phyloP scores from a whole-genome alignment of 805 yeast genomes.

The Lipomyces sp. region DNA sequence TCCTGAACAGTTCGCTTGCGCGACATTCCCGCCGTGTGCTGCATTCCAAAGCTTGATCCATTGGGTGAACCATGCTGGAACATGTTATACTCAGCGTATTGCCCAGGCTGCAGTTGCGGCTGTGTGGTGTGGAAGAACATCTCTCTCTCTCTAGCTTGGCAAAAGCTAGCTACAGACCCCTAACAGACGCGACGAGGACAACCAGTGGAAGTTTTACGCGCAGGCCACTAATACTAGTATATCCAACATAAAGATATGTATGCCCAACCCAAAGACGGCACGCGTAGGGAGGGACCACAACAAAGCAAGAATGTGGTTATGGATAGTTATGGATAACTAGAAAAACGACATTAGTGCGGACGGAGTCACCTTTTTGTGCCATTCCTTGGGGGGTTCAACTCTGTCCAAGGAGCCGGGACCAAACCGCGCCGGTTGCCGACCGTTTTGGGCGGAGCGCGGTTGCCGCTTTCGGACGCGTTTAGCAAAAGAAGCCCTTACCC shows the following conservation, averaged over 20 bases:
- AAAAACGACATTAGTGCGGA: too few species aligned
- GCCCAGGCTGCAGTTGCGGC: neutral
- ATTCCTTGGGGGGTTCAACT: too few species aligned
- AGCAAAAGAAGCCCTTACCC: too few species aligned
- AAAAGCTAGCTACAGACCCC: neutral
- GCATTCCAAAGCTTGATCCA: conserved; percentile 49
- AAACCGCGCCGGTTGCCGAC: too few species aligned
- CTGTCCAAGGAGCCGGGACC: too few species aligned
- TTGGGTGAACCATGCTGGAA: neutral
- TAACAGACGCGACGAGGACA: neutral
- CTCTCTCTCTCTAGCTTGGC: neutral
- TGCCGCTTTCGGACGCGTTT: too few species aligned
- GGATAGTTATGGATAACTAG: too few species aligned
- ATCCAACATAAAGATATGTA: neutral
- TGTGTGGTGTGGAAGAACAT: neutral
- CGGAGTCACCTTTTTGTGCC: too few species aligned
- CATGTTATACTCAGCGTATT: neutral
- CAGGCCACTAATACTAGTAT: neutral
- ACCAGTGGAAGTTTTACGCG: neutral
- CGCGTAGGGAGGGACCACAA: too few species aligned
- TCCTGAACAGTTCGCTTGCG: conserved; percentile 51
- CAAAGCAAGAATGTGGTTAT: too few species aligned
- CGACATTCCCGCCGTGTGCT: conserved; percentile 49
- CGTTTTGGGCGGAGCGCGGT: too few species aligned
- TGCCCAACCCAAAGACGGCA: too few species aligned